Conservation (phyloP, 192 early-diverging fungal genomes). For the Backusella sp. region DNA sequence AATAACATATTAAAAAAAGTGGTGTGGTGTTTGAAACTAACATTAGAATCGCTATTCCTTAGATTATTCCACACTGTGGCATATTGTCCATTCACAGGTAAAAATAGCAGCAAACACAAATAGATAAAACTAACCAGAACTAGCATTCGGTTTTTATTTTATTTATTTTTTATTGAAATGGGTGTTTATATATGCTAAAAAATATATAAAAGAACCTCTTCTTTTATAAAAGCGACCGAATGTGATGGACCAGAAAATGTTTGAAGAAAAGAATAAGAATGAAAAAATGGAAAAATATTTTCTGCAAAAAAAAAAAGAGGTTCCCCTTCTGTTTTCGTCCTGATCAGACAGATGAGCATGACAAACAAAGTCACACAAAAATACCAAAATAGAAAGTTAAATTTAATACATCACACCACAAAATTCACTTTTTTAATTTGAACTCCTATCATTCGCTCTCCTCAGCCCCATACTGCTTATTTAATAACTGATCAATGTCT, state of each 20-base stretch:
- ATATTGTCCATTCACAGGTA: neutral
- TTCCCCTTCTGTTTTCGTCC: neutral
- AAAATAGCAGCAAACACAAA: constrained; percentile 9
- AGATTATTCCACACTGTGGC: constrained; percentile 1
- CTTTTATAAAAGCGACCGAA: neutral
- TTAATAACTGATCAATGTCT: neutral
- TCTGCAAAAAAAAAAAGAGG: neutral
- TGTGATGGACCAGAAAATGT: neutral
- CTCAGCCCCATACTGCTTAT: neutral
- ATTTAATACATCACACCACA: neutral
- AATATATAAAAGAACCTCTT: neutral
- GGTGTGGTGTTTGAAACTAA: neutral
- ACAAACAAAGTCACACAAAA: neutral
- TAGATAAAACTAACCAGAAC: constrained; percentile 9
- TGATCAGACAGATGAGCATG: neutral
- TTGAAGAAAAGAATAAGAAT: neutral
- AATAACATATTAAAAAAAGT: neutral
- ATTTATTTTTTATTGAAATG: neutral
- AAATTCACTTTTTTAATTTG: neutral
- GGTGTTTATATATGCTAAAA: neutral
- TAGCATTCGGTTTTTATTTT: neutral
- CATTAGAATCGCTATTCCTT: neutral
- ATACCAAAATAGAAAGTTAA: neutral
- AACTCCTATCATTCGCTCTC: neutral
- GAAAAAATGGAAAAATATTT: neutral